Percentiles rank a stretch among this genome's conserved stretches.
Conservation (phyloP, 1,139 yeast species). For the Yamadazyma spencermartinsiae region DNA sequence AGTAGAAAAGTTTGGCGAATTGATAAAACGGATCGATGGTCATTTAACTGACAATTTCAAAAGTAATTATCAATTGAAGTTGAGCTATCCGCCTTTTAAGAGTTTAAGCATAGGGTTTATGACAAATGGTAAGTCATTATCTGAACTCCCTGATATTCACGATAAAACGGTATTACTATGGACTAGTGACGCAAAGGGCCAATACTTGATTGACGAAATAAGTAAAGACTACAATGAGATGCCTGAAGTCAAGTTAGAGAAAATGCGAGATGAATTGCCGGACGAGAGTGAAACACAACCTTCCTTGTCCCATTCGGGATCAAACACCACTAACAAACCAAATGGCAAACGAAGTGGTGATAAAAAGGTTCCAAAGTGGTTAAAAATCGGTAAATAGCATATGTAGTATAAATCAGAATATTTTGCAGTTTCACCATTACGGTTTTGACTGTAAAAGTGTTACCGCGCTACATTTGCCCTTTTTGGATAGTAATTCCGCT, state of each 20-base stretch:
- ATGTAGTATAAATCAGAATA: not conserved
- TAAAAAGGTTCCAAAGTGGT: slow-evolving; percentile 25
- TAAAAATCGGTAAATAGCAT: slow-evolving; percentile 12
- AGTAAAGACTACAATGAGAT: slow-evolving; percentile 31
- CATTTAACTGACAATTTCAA: slow-evolving; percentile 38
- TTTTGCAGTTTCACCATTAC: not conserved
- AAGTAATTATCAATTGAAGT: slow-evolving; percentile 33
- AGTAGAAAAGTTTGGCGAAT: slow-evolving; percentile 40
- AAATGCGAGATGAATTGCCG: slow-evolving; percentile 30
- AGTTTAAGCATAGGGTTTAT: slow-evolving; percentile 31
- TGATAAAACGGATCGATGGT: slow-evolving; percentile 37
- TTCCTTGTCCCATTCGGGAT: no score
- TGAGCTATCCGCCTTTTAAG: slow-evolving; percentile 48
- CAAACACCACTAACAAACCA: not conserved
- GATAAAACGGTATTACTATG: slow-evolving; percentile 39
- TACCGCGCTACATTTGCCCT: not conserved
- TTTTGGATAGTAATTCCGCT: not conserved
- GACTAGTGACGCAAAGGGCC: slow-evolving; percentile 27
- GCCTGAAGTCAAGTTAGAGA: slow-evolving; percentile 42
- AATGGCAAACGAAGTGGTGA: slow-evolving; percentile 5
- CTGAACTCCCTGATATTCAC: slow-evolving; percentile 33
- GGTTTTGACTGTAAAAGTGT: not conserved
- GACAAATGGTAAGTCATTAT: slow-evolving; percentile 31
- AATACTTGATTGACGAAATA: slow-evolving; percentile 20
- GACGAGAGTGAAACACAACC: slow-evolving; percentile 10